Evolutionary conservation across 805 yeast genomes (phyloP).

Genomic region (Pichia sporocuriosa): DNA sequence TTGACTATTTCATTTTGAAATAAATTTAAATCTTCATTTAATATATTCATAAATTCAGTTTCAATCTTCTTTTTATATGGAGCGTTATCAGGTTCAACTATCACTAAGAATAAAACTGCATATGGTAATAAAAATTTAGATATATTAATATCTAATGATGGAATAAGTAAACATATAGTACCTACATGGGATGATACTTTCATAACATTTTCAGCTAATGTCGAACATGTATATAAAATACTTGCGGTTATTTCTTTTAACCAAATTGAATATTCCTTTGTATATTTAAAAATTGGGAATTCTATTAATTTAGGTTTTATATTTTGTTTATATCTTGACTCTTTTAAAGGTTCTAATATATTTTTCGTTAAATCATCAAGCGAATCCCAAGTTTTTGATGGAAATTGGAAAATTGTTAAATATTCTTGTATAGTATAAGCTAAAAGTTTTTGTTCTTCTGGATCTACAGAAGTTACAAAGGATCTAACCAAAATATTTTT

Average conservation of each 20-base stretch:
- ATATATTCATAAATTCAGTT: conserved; percentile 53
- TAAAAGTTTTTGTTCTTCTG: conserved; percentile 71
- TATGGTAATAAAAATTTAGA: conserved; percentile 74
- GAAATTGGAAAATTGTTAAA: conserved; percentile 29
- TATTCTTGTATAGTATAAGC: conserved; percentile 89
- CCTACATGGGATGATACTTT: conserved; percentile 1
- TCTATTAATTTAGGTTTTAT: conserved; percentile 36
- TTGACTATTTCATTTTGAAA: conserved; percentile 44
- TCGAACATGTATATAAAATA: conserved; percentile 42
- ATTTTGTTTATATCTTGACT: conserved; percentile 56
- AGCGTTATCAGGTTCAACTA: conserved; percentile 28
- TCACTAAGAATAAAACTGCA: conserved; percentile 54
- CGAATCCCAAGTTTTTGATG: conserved; percentile 41
- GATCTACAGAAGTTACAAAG: conserved; percentile 86
- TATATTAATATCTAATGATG: conserved; percentile 49
- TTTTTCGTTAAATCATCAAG: conserved; percentile 63
- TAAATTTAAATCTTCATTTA: conserved; percentile 40
- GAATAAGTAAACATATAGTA: conserved; percentile 8
- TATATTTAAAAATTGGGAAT: conserved; percentile 60
- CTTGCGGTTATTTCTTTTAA: conserved; percentile 61
- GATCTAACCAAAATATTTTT: conserved; percentile 70
- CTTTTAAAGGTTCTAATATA: conserved; percentile 66
- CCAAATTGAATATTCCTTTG: conserved; percentile 64
- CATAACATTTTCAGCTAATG: conserved; percentile 9
- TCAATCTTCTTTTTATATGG: conserved; percentile 39